Evolutionary conservation across 2,329 filamentous ascomycete genomes (phyloP), one percentile per base, ranked within the genome.

Genomic region (Cladosporium sp.): DNA sequence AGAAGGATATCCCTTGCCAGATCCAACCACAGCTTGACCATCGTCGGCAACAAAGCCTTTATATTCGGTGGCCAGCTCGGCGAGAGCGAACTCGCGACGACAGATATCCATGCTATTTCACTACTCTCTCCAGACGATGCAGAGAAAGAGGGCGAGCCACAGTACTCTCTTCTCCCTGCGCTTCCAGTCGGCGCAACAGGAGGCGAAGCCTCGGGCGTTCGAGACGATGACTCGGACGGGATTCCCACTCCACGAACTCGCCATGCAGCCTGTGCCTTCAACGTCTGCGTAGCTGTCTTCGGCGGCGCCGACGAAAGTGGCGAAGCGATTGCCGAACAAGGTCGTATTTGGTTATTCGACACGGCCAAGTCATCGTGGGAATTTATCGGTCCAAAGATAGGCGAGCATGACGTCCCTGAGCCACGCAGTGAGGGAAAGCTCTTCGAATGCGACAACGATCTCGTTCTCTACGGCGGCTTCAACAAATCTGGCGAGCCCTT

Each of bases 151-250:
- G 60, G 64, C 12, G 65, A 69, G 9, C 59, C 67, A 45, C 70
- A 72, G 19, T 74, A 74, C 49, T 63, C 66, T 6, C 57, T 72
- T n/a, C 61, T 72, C 3, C 71, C 72, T n/a, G 69, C 71, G 2
- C 45, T 72, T 12, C 56, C 69, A 9, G 64, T 36, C 13, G 40
- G 40, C 8, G 36, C 32, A 18, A 51, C 48, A 8, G 48, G 48
- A 17, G 48, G 48, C 20, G 50, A 45, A 20, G 43, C 36, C 15
- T 20, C 50, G 7, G 27, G 38, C 19, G 24, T 37, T 15, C 29
- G 11, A n/a, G 39, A 50, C 13, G 43, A 47, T 7, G 17, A 37
- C 34, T 22, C 42, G 3, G 27, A 44, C n/a, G 37, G 43, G 8
- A 65, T 73, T 1, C 71, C 71, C 5, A 30, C 50, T 7, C 51